Base-by-base conservation (phyloP, 192 early-diverging fungal species). In the Phlyctochytrium bullatum region DNA sequence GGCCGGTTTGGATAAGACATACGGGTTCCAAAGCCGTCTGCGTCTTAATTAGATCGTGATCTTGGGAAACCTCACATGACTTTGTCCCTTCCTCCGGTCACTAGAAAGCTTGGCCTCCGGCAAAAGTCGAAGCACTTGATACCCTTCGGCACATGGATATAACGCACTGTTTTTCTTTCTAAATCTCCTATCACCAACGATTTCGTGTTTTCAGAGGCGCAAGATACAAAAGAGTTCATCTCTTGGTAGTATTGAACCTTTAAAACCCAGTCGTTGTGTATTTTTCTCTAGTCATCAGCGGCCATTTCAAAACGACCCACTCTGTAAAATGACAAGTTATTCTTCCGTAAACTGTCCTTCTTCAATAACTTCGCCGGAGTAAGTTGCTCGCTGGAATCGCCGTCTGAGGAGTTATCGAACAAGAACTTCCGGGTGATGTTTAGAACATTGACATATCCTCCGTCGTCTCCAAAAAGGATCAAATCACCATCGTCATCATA, bases 1-100 rank as follows among this genome's bases (percentile, higher is more conserved):
- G 3, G 86, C 84, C 1, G 86, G 85, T 63, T 88, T 88, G 23
- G 80, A 83, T 16, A 88, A 73, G 0, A 88, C 84, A 40, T 88
- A 88, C 35, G 86, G 86, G 60, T 87, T 88, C 86, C 86, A 88
- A 31, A 88, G 68, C 3, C 86, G 83, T 25, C 85, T 87, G 6
- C 86, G 83, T 25, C 85, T 87, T 52, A n/a, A 54, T 30, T 20
- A 47, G 14, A 17, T 33, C 35, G 24, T 52, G 31, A 24, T 17
- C 0, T 2, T 36, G 57, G 17, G 29, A 61, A 60, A 36, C 31
- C 23, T 56, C 59, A 87, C 85, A 87, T 83, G 47, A 87, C 78
- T 65, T 87, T 87, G 64, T 88, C 86, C 24, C 84, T 34, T 4
- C 86, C 86, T 28, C 86, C 86, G 0, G 86, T 88, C 0, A 88